A percentile compares a stretch with the other conserved stretches of the same genome.
phyloP scores from a whole-genome alignment of 2,329 filamentous ascomycete genomes.

The Colletotrichum sp. region DNA sequence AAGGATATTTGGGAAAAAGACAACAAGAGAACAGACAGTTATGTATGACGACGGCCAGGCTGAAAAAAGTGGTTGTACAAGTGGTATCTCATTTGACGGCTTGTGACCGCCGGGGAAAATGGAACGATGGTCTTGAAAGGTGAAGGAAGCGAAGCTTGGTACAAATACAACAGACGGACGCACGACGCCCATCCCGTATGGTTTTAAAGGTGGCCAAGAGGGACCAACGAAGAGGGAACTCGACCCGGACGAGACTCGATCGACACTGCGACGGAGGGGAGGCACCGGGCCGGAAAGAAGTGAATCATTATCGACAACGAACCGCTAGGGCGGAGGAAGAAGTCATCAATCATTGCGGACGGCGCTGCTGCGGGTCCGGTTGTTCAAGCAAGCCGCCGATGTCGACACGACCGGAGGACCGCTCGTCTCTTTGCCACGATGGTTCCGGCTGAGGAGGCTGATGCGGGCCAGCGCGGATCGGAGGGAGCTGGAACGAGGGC shows the following conservation, averaged over 20 bases:
- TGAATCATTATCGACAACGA: conserved; percentile 18
- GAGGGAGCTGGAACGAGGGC: conserved; percentile 50
- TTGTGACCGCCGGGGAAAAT: conserved; percentile 6
- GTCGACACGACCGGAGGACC: conserved; percentile 57
- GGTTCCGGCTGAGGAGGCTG: conserved; percentile 26
- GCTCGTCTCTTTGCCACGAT: conserved; percentile 51
- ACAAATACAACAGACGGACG: conserved; percentile 11
- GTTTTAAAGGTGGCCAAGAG: neutral
- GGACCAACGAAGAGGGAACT: neutral
- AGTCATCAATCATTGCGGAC: conserved; percentile 26
- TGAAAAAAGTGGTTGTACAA: conserved; percentile 16
- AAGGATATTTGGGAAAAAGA: neutral
- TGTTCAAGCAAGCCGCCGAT: conserved; percentile 68
- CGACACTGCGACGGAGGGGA: neutral
- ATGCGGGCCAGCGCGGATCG: conserved; percentile 47
- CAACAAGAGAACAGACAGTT: neutral
- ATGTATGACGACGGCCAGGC: conserved; percentile 2
- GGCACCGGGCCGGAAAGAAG: neutral
- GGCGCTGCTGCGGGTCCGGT: conserved; percentile 43
- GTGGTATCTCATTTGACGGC: conserved; percentile 23
- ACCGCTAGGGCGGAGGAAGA: neutral
- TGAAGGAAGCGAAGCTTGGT: neutral
- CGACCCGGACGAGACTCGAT: neutral
- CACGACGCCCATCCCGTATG: neutral
- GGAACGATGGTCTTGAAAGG: neutral